These are phyloP conservation scores for Cryphonectria carpinicola DNA, from an alignment of 2,329 filamentous ascomycete genomes.

Conservation along the genomic window DNA sequence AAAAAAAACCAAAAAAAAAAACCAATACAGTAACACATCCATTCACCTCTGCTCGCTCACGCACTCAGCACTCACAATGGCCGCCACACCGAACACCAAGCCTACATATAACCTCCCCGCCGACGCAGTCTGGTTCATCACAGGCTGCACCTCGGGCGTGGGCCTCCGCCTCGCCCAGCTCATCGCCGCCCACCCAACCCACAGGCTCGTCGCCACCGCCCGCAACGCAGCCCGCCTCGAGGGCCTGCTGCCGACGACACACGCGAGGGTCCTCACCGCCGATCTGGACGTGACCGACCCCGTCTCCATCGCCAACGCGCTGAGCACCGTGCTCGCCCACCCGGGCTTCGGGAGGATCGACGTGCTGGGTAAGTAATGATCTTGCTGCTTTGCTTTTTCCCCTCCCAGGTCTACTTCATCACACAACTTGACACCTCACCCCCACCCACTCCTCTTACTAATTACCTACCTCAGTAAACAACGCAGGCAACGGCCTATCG, in stretches of 20 bases:
- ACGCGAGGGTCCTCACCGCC: constrained; percentile 43
- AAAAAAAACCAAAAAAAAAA: not conserved
- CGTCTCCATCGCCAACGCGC: constrained; percentile 37
- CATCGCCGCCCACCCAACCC: constrained; percentile 31
- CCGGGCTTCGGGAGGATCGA: constrained; percentile 41
- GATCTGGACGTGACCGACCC: constrained; percentile 48
- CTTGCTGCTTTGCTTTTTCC: not conserved
- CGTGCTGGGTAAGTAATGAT: constrained; percentile 31
- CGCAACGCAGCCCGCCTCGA: constrained; percentile 42
- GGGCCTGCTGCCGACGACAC: constrained; percentile 40
- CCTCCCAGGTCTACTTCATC: too few relatives aligned
- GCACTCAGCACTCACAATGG: not conserved
- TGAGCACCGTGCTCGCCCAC: constrained; percentile 36
- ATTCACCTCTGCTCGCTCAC: too few relatives aligned
- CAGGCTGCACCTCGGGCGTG: constrained; percentile 39
- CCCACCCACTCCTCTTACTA: too few relatives aligned
- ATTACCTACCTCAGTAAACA: constrained; percentile 34
- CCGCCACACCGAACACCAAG: not conserved
- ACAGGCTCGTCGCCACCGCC: constrained; percentile 37
- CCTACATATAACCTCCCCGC: constrained; percentile 33
- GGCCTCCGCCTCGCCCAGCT: constrained; percentile 34
- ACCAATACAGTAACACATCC: not conserved
- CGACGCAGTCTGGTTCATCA: constrained; percentile 46
- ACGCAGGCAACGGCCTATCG: constrained; percentile 49
- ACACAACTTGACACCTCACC: not conserved